Conservation (phyloP, 768 basidiomycete genomes). For the Boletus sp. region DNA sequence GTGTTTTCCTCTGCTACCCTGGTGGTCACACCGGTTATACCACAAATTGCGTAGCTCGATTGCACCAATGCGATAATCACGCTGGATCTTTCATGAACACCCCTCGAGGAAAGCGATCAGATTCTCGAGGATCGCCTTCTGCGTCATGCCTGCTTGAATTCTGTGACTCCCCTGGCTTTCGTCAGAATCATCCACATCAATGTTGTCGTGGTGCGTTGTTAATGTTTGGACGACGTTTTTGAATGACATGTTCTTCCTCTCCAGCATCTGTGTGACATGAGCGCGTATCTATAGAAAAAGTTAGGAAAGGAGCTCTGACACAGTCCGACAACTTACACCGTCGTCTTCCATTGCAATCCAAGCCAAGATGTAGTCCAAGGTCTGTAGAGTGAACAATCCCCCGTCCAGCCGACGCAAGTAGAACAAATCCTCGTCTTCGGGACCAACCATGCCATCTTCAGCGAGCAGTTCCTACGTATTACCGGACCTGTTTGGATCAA, state of each 20-base stretch:
- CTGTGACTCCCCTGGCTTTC: constrained; percentile 24
- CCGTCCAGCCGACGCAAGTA: constrained; percentile 87
- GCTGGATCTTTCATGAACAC: constrained; percentile 16
- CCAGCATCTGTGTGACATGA: constrained; percentile 75
- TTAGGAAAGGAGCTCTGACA: constrained; percentile 5
- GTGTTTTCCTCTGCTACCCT: constrained; percentile 60
- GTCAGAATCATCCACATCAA: constrained; percentile 49
- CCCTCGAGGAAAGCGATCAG: constrained; percentile 61
- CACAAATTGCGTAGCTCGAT: constrained; percentile 16
- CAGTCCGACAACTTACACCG: constrained; percentile 56
- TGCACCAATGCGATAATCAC: background rate
- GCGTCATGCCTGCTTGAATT: constrained; percentile 43
- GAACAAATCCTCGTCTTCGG: constrained; percentile 69
- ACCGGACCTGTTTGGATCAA: background rate
- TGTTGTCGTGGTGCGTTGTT: constrained; percentile 66
- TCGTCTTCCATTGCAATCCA: constrained; percentile 99
- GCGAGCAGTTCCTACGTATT: constrained; percentile 46
- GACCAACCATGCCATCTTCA: constrained; percentile 53
- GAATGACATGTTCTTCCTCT: constrained; percentile 66
- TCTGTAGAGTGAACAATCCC: constrained; percentile 86
- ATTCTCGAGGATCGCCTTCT: constrained; percentile 64
- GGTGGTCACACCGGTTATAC: constrained; percentile 15
- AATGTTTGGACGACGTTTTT: constrained; percentile 70
- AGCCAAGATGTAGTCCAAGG: constrained; percentile 88
- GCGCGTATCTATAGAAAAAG: constrained; percentile 56